Percentiles rank a stretch among this genome's conserved stretches.
Evolutionary conservation across 306 rosid genomes (phyloP).

Genomic region (Rosa rugosa): DNA sequence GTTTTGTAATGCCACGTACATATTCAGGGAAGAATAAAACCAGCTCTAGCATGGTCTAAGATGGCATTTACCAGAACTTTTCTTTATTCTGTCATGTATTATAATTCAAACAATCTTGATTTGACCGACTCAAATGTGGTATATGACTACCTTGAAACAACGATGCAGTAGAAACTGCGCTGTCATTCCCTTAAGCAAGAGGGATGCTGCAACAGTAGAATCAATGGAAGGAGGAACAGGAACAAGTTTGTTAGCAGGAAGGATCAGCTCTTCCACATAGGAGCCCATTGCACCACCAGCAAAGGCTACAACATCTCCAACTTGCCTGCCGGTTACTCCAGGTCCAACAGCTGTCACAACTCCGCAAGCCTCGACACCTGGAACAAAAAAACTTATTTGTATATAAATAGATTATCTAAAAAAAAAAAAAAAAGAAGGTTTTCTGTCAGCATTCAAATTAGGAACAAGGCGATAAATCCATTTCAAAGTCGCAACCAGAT

Average conservation of each 20-base stretch:
- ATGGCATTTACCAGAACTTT: neutral
- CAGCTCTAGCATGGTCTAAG: neutral
- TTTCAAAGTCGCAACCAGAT: neutral
- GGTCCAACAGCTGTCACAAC: slow-evolving; percentile 89
- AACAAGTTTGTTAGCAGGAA: slow-evolving; percentile 72
- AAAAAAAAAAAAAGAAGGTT: too few relatives aligned
- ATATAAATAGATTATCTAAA: neutral
- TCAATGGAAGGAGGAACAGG: slow-evolving; percentile 78
- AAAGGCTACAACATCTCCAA: slow-evolving; percentile 88
- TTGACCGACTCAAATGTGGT: neutral
- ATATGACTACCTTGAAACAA: slow-evolving; percentile 71
- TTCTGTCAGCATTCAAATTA: neutral
- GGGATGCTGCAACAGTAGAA: slow-evolving; percentile 69
- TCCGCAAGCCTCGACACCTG: slow-evolving; percentile 92
- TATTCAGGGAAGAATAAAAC: neutral
- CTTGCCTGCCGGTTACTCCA: slow-evolving; percentile 66
- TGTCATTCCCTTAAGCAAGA: slow-evolving; percentile 85
- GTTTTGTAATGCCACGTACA: neutral
- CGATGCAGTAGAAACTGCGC: slow-evolving; percentile 60
- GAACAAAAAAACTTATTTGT: neutral
- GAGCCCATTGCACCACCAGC: slow-evolving; percentile 81
- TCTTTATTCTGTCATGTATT: neutral
- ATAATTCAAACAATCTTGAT: neutral
- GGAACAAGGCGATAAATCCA: neutral
- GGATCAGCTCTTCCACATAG: slow-evolving; percentile 90